Conservation (phyloP, 1,284 basidiomycete genomes). For the Leccinum pachyderme region DNA sequence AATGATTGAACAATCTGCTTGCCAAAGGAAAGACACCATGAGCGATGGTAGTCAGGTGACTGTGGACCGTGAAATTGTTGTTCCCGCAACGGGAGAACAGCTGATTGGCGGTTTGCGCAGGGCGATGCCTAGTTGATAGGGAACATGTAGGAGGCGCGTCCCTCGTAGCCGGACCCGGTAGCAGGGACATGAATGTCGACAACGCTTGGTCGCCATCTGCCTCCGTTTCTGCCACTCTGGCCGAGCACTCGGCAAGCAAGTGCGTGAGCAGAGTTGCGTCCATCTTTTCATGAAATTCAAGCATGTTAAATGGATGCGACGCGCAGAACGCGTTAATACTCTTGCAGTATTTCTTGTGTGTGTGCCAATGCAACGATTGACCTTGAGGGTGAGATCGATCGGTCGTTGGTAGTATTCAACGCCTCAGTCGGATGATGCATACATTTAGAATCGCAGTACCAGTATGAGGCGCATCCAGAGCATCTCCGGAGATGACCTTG, state of each 20-base stretch:
- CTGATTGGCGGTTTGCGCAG: slow-evolving; percentile 38
- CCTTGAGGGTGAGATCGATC: slow-evolving; percentile 41
- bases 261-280: slow-evolving; percentile 66
- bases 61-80: slow-evolving; percentile 75
- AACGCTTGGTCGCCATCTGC: slow-evolving; percentile 29
- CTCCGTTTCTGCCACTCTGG: slow-evolving; percentile 6
- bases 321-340: slow-evolving; percentile 43
- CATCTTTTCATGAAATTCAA: slow-evolving; percentile 51
- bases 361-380: slow-evolving; percentile 63
- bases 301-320: slow-evolving; percentile 45
- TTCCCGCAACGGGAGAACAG: slow-evolving; percentile 65
- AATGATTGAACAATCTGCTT: slow-evolving; percentile 75
- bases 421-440: slow-evolving; percentile 26
- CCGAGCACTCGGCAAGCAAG: slow-evolving; percentile 45
- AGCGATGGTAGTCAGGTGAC: slow-evolving; percentile 61
- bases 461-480: slow-evolving; percentile 63
- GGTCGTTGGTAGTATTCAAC: slow-evolving; percentile 6
- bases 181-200: slow-evolving; percentile 46
- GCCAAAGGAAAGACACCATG: slow-evolving; percentile 73
- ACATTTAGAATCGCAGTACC: slow-evolving; percentile 69
- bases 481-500: slow-evolving; percentile 44
- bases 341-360: slow-evolving; percentile 65
- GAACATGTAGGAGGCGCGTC: slow-evolving; percentile 35
- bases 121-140: slow-evolving; percentile 24
- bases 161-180: slow-evolving; percentile 43